phyloP scores from a whole-genome alignment of 768 basidiomycete species.

The Pleurotus djamor region DNA sequence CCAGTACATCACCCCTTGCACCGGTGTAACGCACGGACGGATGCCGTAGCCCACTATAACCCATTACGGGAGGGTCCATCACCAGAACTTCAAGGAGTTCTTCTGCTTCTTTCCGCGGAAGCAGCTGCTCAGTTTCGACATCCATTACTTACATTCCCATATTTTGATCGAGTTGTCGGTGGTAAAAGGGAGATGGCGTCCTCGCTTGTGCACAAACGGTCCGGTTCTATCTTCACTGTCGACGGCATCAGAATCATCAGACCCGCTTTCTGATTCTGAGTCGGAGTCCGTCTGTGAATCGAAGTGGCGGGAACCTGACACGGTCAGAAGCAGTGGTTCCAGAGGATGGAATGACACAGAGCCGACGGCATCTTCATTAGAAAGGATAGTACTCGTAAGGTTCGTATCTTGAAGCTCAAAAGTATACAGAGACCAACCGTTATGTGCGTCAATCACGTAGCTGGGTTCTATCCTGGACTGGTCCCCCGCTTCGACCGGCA shows the following conservation, averaged over 20 bases:
- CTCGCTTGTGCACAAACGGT: neutral
- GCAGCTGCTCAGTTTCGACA: too few species aligned
- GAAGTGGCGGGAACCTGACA: constrained; percentile 81
- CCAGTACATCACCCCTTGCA: too few species aligned
- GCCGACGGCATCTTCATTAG: constrained; percentile 64
- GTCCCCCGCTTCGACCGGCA: constrained; percentile 5
- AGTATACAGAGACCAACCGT: constrained; percentile 37
- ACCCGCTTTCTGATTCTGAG: constrained; percentile 16
- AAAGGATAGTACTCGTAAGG: neutral
- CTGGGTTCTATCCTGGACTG: constrained; percentile 19
- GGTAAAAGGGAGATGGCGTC: constrained; percentile 8
- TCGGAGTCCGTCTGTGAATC: constrained; percentile 18
- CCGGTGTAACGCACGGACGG: too few species aligned
- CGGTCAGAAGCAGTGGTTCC: constrained; percentile 54
- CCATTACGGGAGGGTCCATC: too few species aligned
- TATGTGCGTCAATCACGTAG: constrained; percentile 50
- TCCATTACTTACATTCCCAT: constrained; percentile 8
- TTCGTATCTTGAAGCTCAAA: neutral
- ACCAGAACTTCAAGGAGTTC: too few species aligned
- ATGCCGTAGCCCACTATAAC: too few species aligned
- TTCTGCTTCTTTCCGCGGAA: too few species aligned
- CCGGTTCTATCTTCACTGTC: neutral
- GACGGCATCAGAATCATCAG: constrained; percentile 15
- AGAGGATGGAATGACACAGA: constrained; percentile 74
- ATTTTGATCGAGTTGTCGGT: constrained; percentile 17